Evolutionary conservation across 1,284 basidiomycete species (phyloP).

Genomic region (Psilocybe mexicana): DNA sequence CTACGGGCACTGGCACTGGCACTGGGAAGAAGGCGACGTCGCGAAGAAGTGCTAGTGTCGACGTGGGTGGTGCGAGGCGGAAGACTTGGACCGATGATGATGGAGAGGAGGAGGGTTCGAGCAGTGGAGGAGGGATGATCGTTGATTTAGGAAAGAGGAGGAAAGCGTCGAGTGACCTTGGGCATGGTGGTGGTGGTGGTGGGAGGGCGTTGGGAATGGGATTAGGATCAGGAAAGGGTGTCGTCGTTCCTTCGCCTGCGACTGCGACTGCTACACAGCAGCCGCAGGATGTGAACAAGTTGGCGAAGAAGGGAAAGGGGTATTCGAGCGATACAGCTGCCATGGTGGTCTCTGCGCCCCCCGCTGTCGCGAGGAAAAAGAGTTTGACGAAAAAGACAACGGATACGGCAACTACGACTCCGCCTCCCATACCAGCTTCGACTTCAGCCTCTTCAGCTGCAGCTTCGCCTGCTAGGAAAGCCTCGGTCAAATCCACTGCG

Average conservation of each 20-base stretch:
- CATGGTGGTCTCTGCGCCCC: neutral
- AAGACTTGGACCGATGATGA: constrained; percentile 11
- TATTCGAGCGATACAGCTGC: constrained; percentile 19
- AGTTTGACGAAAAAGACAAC: constrained; percentile 18
- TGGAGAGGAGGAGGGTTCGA: constrained; percentile 4
- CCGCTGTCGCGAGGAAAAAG: constrained; percentile 14
- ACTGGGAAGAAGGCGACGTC: neutral
- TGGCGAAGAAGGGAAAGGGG: constrained; percentile 2
- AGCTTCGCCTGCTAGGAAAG: neutral
- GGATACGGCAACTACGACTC: too few relatives aligned
- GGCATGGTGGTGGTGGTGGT: neutral
- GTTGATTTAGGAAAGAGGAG: constrained; percentile 24
- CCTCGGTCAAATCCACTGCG: neutral
- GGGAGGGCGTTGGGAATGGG: neutral
- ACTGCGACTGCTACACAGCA: neutral
- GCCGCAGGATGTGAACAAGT: neutral
- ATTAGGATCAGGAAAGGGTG: neutral
- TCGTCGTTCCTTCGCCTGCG: neutral
- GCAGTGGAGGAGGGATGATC: constrained; percentile 19
- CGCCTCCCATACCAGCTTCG: neutral
- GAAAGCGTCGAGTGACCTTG: constrained; percentile 22
- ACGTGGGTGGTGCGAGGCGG: constrained; percentile 12
- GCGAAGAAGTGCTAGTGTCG: constrained; percentile 22
- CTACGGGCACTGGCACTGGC: neutral
- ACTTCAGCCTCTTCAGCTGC: neutral